Evolutionary conservation across 1,284 basidiomycete genomes (phyloP), one percentile per base, ranked within the genome.

Genomic region (Malassezia equina): DNA sequence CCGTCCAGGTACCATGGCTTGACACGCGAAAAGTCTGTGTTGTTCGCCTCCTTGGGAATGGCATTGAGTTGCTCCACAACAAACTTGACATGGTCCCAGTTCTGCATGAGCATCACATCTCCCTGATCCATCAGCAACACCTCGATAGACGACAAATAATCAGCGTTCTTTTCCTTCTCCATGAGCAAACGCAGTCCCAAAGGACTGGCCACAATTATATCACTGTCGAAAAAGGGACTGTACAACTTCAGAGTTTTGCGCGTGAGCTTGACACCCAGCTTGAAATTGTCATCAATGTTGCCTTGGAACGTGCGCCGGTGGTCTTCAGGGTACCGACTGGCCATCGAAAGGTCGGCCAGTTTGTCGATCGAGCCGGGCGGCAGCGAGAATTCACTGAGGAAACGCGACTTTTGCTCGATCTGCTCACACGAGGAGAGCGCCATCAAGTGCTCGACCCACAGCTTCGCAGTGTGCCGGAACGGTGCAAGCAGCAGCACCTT

Each of bases 1-100:
- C 85, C 85, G 68, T 98, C 93, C 9, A 98, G 81, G 75, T 93
- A 96, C 90, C 90, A 98, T 3, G 89, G 87, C 77, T 94, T 95
- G 66, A 96, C 87, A 17, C 94, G 82, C 6, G 90, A 91, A 76
- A 98, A 96, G 77, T 98, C 94, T 23, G 88, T 84, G 53, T 94
- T 87, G 65, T 86, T 88, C 5, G 90, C 88, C 68, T 90, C 86
- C 65, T 89, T 87, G 0, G 94, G 94, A 21, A 96, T 80, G 63
- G 84, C 80, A 77, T 95, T 96, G 47, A 96, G 76, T 57, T 86
- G 81, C 2, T 81, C 82, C 62, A 96, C 79, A 41, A 94, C 82
- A 72, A 88, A 94, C 88, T 91, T 86, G 15, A 93, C 80, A 73
- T 98, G 93, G 48, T 96, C 90, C 94, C 94, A 98, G 70, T 98